These are phyloP conservation scores for Scedosporium dehoogii DNA, from an alignment of 2,329 filamentous ascomycete genomes.

Conservation along the genomic window DNA sequence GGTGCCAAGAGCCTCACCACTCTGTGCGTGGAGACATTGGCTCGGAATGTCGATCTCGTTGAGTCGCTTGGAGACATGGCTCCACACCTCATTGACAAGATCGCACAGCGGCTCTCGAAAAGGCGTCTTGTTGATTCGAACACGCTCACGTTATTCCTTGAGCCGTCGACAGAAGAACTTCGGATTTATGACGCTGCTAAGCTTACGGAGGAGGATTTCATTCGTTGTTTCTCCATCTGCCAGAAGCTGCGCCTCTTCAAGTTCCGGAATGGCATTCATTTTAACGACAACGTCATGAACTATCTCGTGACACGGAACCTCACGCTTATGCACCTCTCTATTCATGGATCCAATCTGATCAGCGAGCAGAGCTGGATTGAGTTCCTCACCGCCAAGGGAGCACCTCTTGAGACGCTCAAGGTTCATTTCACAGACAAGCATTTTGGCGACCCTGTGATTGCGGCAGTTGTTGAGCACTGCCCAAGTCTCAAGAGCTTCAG, in stretches of 20 bases:
- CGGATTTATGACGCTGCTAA: conserved; percentile 51
- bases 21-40: conserved; percentile 52
- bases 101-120: conserved; percentile 51
- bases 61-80: conserved; percentile 54
- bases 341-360: conserved; percentile 78
- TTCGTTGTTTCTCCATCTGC: conserved; percentile 68
- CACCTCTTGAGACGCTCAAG: conserved; percentile 56
- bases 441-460: conserved; percentile 62
- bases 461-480: conserved; percentile 52
- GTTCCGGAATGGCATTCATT: conserved; percentile 76
- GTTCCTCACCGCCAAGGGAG: conserved; percentile 57
- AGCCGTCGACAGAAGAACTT: conserved; percentile 38
- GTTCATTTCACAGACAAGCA: conserved; percentile 78
- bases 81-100: conserved; percentile 43
- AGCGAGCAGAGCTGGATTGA: conserved; percentile 65
- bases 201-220: conserved; percentile 65
- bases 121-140: conserved; percentile 42
- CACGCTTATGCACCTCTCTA: conserved; percentile 60
- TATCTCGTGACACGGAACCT: conserved; percentile 68
- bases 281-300: conserved; percentile 76
- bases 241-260: conserved; percentile 61
- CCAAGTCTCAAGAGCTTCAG: conserved; percentile 66
- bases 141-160: conserved; percentile 48
- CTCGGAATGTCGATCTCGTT: conserved; percentile 52
- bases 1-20: conserved; percentile 61